These are phyloP conservation scores for Arthrobotrys megalospora DNA, from an alignment of 2,329 filamentous ascomycete genomes.

Conservation along the genomic window DNA sequence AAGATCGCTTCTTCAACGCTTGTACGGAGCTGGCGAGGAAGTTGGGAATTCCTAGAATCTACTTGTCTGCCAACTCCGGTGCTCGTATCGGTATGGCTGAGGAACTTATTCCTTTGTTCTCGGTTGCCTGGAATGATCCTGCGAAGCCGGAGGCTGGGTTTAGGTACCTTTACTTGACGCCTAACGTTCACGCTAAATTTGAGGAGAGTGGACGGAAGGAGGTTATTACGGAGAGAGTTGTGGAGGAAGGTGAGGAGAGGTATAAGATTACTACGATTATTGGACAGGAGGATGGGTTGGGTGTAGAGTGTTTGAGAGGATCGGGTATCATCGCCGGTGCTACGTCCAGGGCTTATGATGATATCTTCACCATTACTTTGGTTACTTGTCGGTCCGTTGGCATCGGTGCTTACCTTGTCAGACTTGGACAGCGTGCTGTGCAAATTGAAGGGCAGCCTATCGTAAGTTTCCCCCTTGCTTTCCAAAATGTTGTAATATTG, in stretches of 20 bases:
- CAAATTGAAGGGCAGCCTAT: slow-evolving; percentile 99
- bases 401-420: slow-evolving; percentile 99
- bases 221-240: slow-evolving; percentile 89
- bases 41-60: slow-evolving; percentile 95
- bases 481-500: slow-evolving; percentile 24
- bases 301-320: slow-evolving; percentile 96
- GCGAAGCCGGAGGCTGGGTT: slow-evolving; percentile 88
- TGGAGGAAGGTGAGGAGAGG: slow-evolving; percentile 88
- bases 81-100: slow-evolving; percentile 96
- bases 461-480: slow-evolving; percentile 62
- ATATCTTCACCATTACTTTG: slow-evolving; percentile 98
- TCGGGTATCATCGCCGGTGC: slow-evolving; percentile 98
- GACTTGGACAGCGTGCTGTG: slow-evolving; percentile 96
- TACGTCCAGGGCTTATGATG: slow-evolving; percentile 95
- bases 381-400: slow-evolving; percentile 98
- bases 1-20: slow-evolving; percentile 99
- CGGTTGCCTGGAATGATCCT: slow-evolving; percentile 93
- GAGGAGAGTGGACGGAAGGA: slow-evolving; percentile 81
- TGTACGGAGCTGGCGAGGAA: slow-evolving; percentile 96
- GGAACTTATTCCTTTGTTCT: slow-evolving; percentile 97
- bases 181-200: slow-evolving; percentile 87
- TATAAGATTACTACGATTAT: slow-evolving; percentile 95
- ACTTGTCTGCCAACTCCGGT: slow-evolving; percentile 98
- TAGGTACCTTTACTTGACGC: slow-evolving; percentile 95
- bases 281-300: slow-evolving; percentile 93